phyloP scores from a whole-genome alignment of 345 rosid species.

The Rhodamnia rubescens region DNA sequence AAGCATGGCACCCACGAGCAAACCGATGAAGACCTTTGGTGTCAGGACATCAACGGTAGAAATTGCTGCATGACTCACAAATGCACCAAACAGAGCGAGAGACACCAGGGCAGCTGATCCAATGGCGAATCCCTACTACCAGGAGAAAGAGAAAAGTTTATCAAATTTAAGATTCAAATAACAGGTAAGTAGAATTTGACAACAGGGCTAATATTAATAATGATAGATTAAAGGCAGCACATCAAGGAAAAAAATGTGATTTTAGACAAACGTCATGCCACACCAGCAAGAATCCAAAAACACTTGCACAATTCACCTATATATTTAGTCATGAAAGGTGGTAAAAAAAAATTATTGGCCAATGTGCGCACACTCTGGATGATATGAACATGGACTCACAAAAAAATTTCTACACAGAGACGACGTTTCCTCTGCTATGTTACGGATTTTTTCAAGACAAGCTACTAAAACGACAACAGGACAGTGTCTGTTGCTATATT shows the following conservation, averaged over 20 bases:
- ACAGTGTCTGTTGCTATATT: background rate
- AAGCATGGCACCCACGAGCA: conserved; percentile 29
- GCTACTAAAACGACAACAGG: background rate
- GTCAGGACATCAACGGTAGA: conserved; percentile 21
- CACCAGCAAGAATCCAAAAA: background rate
- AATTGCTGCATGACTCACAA: conserved; percentile 25
- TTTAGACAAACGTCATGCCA: background rate
- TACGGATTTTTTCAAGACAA: background rate
- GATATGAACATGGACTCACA: background rate
- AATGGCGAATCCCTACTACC: conserved; percentile 15
- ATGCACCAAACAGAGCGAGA: conserved; percentile 26
- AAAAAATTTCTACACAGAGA: background rate
- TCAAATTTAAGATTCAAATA: background rate
- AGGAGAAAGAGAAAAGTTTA: background rate
- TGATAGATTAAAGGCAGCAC: background rate
- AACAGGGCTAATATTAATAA: background rate
- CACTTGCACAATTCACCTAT: background rate
- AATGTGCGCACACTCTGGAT: background rate
- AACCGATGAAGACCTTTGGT: conserved; percentile 23
- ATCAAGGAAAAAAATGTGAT: background rate
- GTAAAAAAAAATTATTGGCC: background rate
- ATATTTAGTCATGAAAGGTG: background rate
- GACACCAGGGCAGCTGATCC: conserved; percentile 35
- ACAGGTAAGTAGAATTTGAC: background rate
- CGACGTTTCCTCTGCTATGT: background rate